Evolutionary conservation across 805 yeast species (phyloP).

Genomic region (Candida ortonii): DNA sequence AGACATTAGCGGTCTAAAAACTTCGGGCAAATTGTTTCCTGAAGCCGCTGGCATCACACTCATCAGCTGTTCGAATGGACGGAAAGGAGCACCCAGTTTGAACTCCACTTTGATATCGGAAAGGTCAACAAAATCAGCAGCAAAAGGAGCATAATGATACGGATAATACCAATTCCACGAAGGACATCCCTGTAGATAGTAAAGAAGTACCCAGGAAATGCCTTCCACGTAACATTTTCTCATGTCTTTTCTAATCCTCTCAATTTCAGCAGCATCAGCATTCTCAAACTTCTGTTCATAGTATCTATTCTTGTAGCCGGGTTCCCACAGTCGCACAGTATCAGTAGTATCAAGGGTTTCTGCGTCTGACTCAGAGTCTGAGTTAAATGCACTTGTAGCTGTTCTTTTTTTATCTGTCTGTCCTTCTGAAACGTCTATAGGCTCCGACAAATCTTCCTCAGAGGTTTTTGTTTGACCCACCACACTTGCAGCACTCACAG

Average conservation of each 20-base stretch:
- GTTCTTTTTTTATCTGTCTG: slow-evolving; percentile 22
- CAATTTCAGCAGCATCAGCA: slow-evolving; percentile 50
- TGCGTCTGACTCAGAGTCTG: slow-evolving; percentile 31
- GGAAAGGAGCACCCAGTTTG: slow-evolving; percentile 69
- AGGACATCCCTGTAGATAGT: slow-evolving; percentile 96
- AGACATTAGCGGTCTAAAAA: slow-evolving; percentile 79
- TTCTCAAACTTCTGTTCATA: slow-evolving; percentile 72
- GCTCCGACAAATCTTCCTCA: slow-evolving; percentile 19
- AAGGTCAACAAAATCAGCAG: slow-evolving; percentile 71
- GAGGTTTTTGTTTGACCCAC: slow-evolving; percentile 25
- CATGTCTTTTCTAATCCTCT: slow-evolving; percentile 53
- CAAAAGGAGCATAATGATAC: slow-evolving; percentile 97
- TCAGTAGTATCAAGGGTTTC: slow-evolving; percentile 45
- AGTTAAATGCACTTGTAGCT: slow-evolving; percentile 22
- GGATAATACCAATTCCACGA: slow-evolving; percentile 99
- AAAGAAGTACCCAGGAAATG: slow-evolving; percentile 90
- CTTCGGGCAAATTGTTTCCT: slow-evolving; percentile 77
- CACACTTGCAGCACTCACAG: slow-evolving; percentile 30
- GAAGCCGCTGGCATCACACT: slow-evolving; percentile 94
- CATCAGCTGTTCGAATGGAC: slow-evolving; percentile 92
- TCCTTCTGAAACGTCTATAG: slow-evolving; percentile 28
- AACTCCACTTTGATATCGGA: slow-evolving; percentile 54
- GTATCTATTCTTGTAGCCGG: slow-evolving; percentile 83
- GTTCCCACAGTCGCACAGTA: slow-evolving; percentile 71
- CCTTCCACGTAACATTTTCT: slow-evolving; percentile 84